Conservation (phyloP, 495 filamentous ascomycete genomes). For the Talaromyces borbonicus region DNA sequence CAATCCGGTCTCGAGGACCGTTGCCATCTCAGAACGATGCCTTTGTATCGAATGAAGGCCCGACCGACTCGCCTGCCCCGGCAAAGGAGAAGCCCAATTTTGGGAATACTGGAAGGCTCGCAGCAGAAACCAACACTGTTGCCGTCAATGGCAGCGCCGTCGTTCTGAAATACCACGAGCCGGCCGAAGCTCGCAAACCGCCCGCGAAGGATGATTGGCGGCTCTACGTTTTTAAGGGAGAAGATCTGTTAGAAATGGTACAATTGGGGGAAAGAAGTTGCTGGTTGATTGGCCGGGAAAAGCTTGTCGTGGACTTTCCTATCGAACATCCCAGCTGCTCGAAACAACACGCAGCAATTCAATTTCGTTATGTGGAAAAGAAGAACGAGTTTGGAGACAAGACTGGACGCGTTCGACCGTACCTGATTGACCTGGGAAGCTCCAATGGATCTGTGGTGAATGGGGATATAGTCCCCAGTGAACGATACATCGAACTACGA, state of each 20-base stretch:
- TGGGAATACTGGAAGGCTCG: slow-evolving; percentile 67
- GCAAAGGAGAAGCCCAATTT: slow-evolving; percentile 88
- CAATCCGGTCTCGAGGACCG: slow-evolving; percentile 40
- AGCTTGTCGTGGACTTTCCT: slow-evolving; percentile 67
- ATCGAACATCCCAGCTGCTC: slow-evolving; percentile 87
- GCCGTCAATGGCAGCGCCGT: slow-evolving; percentile 55
- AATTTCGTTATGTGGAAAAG: slow-evolving; percentile 79
- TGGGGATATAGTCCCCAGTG: slow-evolving; percentile 57
- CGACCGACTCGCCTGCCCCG: slow-evolving; percentile 18
- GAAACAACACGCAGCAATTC: slow-evolving; percentile 90
- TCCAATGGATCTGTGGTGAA: slow-evolving; percentile 86
- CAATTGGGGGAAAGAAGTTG: slow-evolving; percentile 66
- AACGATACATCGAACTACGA: slow-evolving; percentile 74
- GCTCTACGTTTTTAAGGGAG: slow-evolving; percentile 86
- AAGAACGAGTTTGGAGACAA: slow-evolving; percentile 79
- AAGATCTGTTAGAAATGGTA: slow-evolving; percentile 69
- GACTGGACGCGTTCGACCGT: slow-evolving; percentile 73
- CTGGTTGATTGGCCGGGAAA: slow-evolving; percentile 83
- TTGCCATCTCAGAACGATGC: slow-evolving; percentile 62
- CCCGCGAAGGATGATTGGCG: slow-evolving; percentile 71
- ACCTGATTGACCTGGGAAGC: slow-evolving; percentile 88
- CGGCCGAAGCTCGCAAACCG: slow-evolving; percentile 83
- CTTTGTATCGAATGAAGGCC: slow-evolving; percentile 45
- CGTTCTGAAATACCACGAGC: slow-evolving; percentile 92
- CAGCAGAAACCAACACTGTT: slow-evolving; percentile 80